These are phyloP conservation scores for Trichosporon sp. DNA, from an alignment of 1,284 basidiomycete species.

Conservation along the genomic window DNA sequence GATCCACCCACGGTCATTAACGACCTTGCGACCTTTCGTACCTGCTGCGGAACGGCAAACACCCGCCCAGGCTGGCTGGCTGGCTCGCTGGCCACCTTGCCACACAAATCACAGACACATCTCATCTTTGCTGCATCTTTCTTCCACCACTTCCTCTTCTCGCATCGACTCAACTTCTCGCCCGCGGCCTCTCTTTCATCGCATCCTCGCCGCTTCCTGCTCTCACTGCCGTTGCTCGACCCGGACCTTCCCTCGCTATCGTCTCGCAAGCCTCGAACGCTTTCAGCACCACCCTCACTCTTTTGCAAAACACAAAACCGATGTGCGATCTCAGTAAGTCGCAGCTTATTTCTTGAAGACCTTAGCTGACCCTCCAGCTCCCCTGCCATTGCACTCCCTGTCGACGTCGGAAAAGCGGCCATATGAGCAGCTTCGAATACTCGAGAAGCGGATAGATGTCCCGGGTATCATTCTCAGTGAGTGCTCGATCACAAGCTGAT, in stretches of 20 bases:
- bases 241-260: neutral
- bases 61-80: too few relatives aligned
- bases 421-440: neutral
- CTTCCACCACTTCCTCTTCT: neutral
- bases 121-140: neutral
- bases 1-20: neutral
- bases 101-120: neutral
- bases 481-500: neutral
- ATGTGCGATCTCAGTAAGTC: neutral
- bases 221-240: neutral
- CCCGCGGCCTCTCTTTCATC: neutral
- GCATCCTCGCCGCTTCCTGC: neutral
- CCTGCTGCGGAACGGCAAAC: neutral
- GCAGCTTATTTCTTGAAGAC: neutral
- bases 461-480: conserved; percentile 10
- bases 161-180: neutral
- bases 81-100: neutral
- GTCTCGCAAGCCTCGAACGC: neutral
- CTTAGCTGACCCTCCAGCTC: neutral
- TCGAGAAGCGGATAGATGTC: conserved; percentile 4
- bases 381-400: neutral
- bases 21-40: neutral
- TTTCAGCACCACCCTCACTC: neutral
- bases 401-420: neutral
- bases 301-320: neutral